Base-by-base conservation (phyloP, 2,329 filamentous ascomycete species). In the Neonectria magnoliae region DNA sequence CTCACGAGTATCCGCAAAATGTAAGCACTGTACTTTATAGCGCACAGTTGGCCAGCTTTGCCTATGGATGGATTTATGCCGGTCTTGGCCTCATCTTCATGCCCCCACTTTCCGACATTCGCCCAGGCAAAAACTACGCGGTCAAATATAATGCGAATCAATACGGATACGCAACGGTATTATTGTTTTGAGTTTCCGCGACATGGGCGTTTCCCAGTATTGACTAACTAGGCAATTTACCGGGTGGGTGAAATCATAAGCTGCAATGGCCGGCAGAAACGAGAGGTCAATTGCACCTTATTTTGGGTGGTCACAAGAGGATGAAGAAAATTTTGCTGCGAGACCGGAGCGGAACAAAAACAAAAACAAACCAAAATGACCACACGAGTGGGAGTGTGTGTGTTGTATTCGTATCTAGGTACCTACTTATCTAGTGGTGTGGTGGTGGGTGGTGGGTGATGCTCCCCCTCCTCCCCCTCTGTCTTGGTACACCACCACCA, bases 21-120 rank as follows among this genome's bases (percentile, higher is more conserved):
- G 52, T 56, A 48, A 62, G 53, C 60, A 53, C 60, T 57, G 53
- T 62, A 57, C 50, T 38, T n/a, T 45, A 27, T 45, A 45, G 51
- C 14, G 47, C 31, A 45, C 10, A 18, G 6, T 6, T 42, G 11
- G 16, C 11, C 16, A 9, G 27, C 4, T n/a, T n/a, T n/a, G n/a
- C n/a, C n/a, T n/a, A n/a, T n/a, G n/a, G n/a, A n/a, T n/a, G n/a
- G n/a, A 22, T 42, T 33, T 38, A 52, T 51, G 27, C 59, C 50
- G 45, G 33, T 18, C 55, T 51, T 48, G 41, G 22, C 18, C 18
- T 16, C 16, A 18, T 50, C 20, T 55, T 38, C 16, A 48, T 33
- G 10, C 38, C 60, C 47, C 60, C 53, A 52, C 60, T 38, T 57
- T 57, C 60, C 60, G 53, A 42, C 27, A 52, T 57, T 53, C 36